These are phyloP conservation scores for Candida dajiaensis DNA, from an alignment of 805 yeast species.

Conservation along the genomic window DNA sequence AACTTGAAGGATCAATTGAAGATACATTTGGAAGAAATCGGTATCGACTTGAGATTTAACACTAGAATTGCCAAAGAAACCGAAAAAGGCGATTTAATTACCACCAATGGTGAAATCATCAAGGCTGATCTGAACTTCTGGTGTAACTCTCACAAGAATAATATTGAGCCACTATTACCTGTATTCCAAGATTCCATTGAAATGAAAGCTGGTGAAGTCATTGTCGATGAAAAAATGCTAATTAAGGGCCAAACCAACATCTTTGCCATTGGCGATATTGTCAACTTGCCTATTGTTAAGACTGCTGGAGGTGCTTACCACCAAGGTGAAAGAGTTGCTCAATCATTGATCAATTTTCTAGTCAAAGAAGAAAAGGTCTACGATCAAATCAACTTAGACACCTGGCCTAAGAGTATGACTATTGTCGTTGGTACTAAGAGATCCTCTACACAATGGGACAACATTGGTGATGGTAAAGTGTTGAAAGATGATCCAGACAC, in stretches of 20 bases:
- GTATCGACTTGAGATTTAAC: slow-evolving; percentile 24
- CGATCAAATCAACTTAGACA: slow-evolving; percentile 9
- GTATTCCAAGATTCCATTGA: slow-evolving; percentile 21
- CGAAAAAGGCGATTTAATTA: slow-evolving; percentile 18
- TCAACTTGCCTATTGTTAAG: slow-evolving; percentile 31
- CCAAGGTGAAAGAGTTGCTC: slow-evolving; percentile 19
- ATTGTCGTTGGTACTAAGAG: slow-evolving; percentile 22
- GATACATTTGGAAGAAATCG: slow-evolving; percentile 13
- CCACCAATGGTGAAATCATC: slow-evolving; percentile 23
- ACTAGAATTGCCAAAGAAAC: slow-evolving; percentile 27
- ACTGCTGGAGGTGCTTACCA: slow-evolving; percentile 35
- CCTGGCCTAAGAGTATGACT: slow-evolving; percentile 22
- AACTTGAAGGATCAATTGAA: slow-evolving; percentile 15
- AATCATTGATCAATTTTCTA: slow-evolving; percentile 13
- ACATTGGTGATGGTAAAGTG: slow-evolving; percentile 25
- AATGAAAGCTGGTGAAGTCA: slow-evolving; percentile 16
- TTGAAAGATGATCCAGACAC: slow-evolving; percentile 21
- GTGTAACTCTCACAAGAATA: slow-evolving; percentile 32
- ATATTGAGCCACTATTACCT: slow-evolving; percentile 25
- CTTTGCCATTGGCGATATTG: slow-evolving; percentile 34
- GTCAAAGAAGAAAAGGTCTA: slow-evolving; percentile 10
- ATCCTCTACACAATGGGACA: slow-evolving; percentile 18
- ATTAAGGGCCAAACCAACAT: slow-evolving; percentile 23
- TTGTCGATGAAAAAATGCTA: slow-evolving; percentile 23
- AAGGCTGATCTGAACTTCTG: slow-evolving; percentile 30